Base-by-base conservation (phyloP, 2,329 filamentous ascomycete genomes). In the Sordariomycetes sp. region DNA sequence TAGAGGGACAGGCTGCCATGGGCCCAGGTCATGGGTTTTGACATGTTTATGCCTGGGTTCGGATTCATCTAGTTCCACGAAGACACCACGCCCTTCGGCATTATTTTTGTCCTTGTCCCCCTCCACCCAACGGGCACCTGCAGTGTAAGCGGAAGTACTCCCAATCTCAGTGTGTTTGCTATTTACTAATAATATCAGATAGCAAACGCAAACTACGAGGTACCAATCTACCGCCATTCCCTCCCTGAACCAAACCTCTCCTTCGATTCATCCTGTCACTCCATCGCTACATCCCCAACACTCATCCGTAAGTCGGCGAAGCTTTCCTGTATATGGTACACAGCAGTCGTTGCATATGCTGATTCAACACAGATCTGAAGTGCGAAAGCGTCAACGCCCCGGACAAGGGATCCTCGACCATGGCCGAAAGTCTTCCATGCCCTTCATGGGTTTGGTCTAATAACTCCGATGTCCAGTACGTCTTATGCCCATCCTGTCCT, bases 381-480 rank as follows among this genome's bases (percentile, higher is more conserved):
- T 28, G 4, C 12, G 14, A 20, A 32, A 20, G 14, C 32, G n/a
- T 53, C 24, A 12, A 18, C 51, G 24, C 51, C 6, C 51, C 3
- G 24, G 51, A 53, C 32, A 53, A 53, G 18, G 14, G 51, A 53
- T 53, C 14, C 25, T 58, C 34, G n/a, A 20, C 28, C 28, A 53
- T 58, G 56, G 34, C 50, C 18, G 25, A 58, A 8, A 24, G 24
- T 25, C 53, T 52, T 22, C 58, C 54, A 22, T 59, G 58, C 53
- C 58, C 58, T 53, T 43, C 58, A 5, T 59, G 58, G 58, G 25
- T 59, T 46, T 56, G 43, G 24, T 60, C 59, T n/a, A 34, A 37
- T 34, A 51, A 55, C 32, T 59, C 59, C 32, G 59, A 60, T 58
- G 57, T 59, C 22, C 59, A 60, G 59, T 60, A 54, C n/a, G 59